phyloP scores from a whole-genome alignment of 2,329 filamentous ascomycete genomes.

The Thermomyces lanuginosus region DNA sequence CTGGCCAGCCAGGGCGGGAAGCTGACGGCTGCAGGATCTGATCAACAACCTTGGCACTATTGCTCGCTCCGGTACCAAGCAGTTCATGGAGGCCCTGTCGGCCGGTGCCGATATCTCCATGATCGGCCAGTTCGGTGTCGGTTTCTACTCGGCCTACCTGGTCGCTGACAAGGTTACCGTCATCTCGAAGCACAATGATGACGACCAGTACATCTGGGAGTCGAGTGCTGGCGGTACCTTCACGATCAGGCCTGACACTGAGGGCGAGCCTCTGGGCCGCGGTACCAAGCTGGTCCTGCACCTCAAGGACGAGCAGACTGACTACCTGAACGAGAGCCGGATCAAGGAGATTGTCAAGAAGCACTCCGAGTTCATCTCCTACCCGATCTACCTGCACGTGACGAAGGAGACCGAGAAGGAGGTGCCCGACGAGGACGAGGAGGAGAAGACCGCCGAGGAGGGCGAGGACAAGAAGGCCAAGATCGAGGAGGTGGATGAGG shows the following conservation, averaged over 20 bases:
- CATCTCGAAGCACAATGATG: constrained; percentile 97
- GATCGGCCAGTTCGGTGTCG: constrained; percentile 99
- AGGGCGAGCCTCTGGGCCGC: constrained; percentile 78
- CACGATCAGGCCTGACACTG: constrained; percentile 77
- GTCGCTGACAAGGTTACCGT: constrained; percentile 94
- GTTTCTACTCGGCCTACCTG: constrained; percentile 99
- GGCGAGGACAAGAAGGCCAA: constrained; percentile 88
- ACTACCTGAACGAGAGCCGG: constrained; percentile 97
- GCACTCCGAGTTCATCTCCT: constrained; percentile 99
- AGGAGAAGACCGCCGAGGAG: constrained; percentile 53
- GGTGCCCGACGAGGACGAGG: constrained; percentile 88
- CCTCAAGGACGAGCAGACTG: constrained; percentile 97
- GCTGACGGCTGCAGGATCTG: constrained; percentile 52
- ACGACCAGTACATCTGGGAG: constrained; percentile 99
- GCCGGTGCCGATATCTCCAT: constrained; percentile 99
- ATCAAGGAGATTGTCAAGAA: constrained; percentile 99
- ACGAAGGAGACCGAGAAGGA: constrained; percentile 98
- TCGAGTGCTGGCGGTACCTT: constrained; percentile 95
- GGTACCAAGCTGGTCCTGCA: constrained; percentile 97
- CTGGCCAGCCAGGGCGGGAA: not conserved
- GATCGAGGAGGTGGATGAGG: constrained; percentile 81
- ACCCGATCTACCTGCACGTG: constrained; percentile 99
- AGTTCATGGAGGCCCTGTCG: constrained; percentile 99
- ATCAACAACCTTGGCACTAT: constrained; percentile 99
- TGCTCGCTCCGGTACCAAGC: constrained; percentile 97